phyloP scores from a whole-genome alignment of 768 basidiomycete species.

The Tubosaeta sp. region DNA sequence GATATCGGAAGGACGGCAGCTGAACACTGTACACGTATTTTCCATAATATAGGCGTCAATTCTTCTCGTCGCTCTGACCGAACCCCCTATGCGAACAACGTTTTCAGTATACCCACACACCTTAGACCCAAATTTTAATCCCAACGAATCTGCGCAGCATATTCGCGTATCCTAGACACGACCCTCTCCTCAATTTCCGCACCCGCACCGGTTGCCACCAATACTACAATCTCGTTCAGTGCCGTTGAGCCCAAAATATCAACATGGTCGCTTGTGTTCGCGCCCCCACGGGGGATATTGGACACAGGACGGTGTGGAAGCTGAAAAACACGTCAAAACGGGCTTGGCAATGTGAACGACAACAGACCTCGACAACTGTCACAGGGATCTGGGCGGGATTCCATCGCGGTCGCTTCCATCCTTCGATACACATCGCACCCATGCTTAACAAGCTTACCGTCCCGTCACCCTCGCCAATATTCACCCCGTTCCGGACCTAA shows the following conservation, averaged over 20 bases:
- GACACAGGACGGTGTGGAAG: conserved; percentile 73
- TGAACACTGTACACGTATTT: no score
- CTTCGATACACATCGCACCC: conserved; percentile 96
- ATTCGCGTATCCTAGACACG: conserved; percentile 76
- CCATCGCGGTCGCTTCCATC: conserved; percentile 87
- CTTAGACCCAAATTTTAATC: conserved; percentile 40
- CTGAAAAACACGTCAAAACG: conserved; percentile 34
- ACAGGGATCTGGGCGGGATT: conserved; percentile 89
- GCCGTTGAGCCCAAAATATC: conserved; percentile 77
- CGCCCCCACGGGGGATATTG: conserved; percentile 81
- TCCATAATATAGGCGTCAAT: no score
- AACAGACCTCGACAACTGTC: conserved; percentile 76
- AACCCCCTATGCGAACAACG: no score
- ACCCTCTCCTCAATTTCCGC: conserved; percentile 65
- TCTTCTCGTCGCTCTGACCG: no score
- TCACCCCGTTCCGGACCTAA: conserved; percentile 78
- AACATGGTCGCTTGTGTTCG: conserved; percentile 88
- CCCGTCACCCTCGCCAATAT: conserved; percentile 93
- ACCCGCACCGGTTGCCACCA: conserved; percentile 82
- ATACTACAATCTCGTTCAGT: conserved; percentile 86
- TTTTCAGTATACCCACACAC: background rate
- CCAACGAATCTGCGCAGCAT: conserved; percentile 73
- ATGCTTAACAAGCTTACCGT: conserved; percentile 83
- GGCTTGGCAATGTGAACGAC: background rate
- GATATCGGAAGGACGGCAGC: no score